Base-by-base conservation (phyloP, 345 rosid species). In the Arabidopsis arenosa region DNA sequence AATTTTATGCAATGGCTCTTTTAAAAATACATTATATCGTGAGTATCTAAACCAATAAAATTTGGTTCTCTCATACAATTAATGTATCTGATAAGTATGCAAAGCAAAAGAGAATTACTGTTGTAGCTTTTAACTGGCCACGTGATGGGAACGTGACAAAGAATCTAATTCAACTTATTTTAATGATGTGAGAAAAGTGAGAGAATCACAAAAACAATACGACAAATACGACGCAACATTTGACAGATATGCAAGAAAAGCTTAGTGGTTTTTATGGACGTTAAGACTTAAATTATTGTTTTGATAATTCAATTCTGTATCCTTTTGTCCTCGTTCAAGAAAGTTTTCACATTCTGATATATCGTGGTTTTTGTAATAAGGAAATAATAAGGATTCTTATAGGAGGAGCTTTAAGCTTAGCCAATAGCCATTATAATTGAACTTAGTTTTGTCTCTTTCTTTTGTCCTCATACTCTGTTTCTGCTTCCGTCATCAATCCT, bases 141-240 rank as follows among this genome's bases (percentile, higher is more conserved):
- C 79, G 79, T 67, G 73, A 75, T 14, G 59, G 33, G 62, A 67
- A 75, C 79, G 62, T 67, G 73, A 26, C 45, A 59, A 49, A 58
- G 73, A 59, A 59, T 66, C 78, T n/a, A 66, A 36, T 75, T 66
- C 53, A 57, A 47, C 52, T 7, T 40, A 26, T 47, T 74, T 57
- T 45, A 58, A 39, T 65, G 51, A 63, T 63, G 44, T 32, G 53
- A 55, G 36, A 73, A 18, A 73, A 54, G 37, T 51, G 61, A 52
- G 61, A 52, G 69, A 49, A 52, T 73, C 65, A 54, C 23, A 47
- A 33, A 43, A 62, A 44, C 70, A 63, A 73, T 41, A 54, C 57
- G 77, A 74, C 77, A 74, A 55, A 45, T 35, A 74, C 56, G 72
- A 55, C 72, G 14, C 48, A 65, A 65, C 57, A 18, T 64, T 64